Conservation (phyloP, 768 basidiomycete genomes). For the Russula virescens region DNA sequence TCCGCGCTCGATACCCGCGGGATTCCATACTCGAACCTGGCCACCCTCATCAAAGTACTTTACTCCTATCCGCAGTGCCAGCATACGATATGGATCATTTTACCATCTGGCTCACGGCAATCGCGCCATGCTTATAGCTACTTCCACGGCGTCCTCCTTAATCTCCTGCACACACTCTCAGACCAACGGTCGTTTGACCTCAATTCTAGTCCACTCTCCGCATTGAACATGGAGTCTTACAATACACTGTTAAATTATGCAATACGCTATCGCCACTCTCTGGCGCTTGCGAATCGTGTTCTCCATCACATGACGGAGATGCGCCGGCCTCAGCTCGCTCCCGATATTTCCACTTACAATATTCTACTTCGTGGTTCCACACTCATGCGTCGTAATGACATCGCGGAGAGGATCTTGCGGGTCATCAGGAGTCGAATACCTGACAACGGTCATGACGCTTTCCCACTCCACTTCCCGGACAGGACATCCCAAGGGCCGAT, state of each 20-base stretch:
- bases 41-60: conserved; percentile 20
- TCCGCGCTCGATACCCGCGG: conserved; percentile 6
- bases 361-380: conserved; percentile 53
- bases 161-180: conserved; percentile 21
- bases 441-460: conserved; percentile 14
- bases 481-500: not conserved
- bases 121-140: conserved; percentile 28
- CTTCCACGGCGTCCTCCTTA: conserved; percentile 31
- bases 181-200: conserved; percentile 2
- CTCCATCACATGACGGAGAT: conserved; percentile 49
- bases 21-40: conserved; percentile 10
- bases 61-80: conserved; percentile 27
- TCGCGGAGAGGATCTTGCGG: conserved; percentile 37
- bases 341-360: conserved; percentile 49
- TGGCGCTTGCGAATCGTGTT: conserved; percentile 41
- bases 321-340: conserved; percentile 39
- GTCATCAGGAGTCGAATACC: conserved; percentile 29
- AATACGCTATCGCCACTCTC: conserved; percentile 52
- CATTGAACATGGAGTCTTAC: conserved; percentile 41
- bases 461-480: not conserved
- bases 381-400: conserved; percentile 41
- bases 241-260: conserved; percentile 64
- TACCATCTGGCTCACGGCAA: conserved; percentile 12
- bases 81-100: conserved; percentile 26
- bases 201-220: conserved; percentile 26